Evolutionary conservation across 2,329 filamentous ascomycete genomes (phyloP), one percentile per base, ranked within the genome.

Genomic region (Trichophyton rubrum): DNA sequence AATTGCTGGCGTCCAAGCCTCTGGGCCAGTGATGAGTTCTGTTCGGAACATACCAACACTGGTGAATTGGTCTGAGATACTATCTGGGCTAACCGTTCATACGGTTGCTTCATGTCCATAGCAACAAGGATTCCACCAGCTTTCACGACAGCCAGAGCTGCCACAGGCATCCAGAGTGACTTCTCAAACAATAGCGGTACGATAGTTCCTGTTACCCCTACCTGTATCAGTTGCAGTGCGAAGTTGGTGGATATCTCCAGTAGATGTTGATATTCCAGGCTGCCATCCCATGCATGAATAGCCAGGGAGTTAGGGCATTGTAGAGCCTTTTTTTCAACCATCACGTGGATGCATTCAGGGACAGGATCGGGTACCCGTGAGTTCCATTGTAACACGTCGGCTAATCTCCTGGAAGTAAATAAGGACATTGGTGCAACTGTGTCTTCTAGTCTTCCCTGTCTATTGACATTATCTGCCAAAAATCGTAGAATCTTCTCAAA

Each of bases 31-130:
- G 27, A 27, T 8, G 8, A 5, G 7, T 24, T 40, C 13, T 20
- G 15, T 27, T 35, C 53, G 11, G 53, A 56, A 15, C 30, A 56
- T 35, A 67, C 13, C 11, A 68, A 58, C 0, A 64, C 24, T 0
- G 64, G 38, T 6, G 58, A 55, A 13, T 61, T 57, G 4, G 64
- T 56, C 35, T 67, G 62, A 3, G 59, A 27, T 17, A 62, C 64
- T 49, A 68, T 68, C 4, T 60, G 68, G 3, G 68, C 66, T 9
- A 77, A 66, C 6, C 75, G 70, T 7, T 69, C 68, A 2, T 69
- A 59, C 0, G 68, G 70, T 24, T 68, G 62, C 3, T 63, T 65
- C n/a, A 67, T 65, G 49, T 68, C 70, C 38, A 71, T 64, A 17
- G 69, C 62, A 8, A 68, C 62, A 58, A 69, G 69, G 3, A 64